phyloP scores from a whole-genome alignment of 306 rosid genomes.

The Gastrolobium bilobum region DNA sequence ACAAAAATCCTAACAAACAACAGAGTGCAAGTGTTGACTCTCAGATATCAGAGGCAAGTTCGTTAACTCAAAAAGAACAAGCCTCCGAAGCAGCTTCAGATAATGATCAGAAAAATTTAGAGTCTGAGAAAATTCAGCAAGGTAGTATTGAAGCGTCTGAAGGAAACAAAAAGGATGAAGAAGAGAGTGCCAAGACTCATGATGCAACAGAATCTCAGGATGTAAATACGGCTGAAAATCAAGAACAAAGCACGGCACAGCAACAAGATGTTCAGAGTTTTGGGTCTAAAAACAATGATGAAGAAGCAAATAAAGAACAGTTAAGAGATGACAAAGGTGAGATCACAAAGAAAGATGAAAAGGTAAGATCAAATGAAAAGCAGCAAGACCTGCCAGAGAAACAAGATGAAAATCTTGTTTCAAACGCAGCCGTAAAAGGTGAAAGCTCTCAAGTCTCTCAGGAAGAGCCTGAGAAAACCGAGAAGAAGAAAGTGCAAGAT shows the following conservation, averaged over 20 bases:
- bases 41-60: constrained; percentile 64
- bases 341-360: constrained; percentile 29
- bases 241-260: constrained; percentile 20
- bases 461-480: constrained; percentile 27
- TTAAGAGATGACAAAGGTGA: constrained; percentile 56
- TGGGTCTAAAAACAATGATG: constrained; percentile 43
- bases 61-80: constrained; percentile 53
- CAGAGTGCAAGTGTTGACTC: constrained; percentile 34
- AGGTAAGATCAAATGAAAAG: constrained; percentile 23
- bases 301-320: constrained; percentile 56
- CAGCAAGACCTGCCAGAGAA: constrained; percentile 20
- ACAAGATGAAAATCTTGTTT: constrained; percentile 8
- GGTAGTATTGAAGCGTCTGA: constrained; percentile 32
- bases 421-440: constrained; percentile 5
- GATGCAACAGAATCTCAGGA: constrained; percentile 40
- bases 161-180: constrained; percentile 44
- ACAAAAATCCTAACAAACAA: constrained; percentile 41
- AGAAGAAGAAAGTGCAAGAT: constrained; percentile 5
- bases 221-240: constrained; percentile 39
- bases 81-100: constrained; percentile 28
- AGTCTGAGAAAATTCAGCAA: constrained; percentile 49
- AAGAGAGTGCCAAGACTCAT: constrained; percentile 13
- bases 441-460: constrained; percentile 18
- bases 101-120: constrained; percentile 46
- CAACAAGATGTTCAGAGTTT: constrained; percentile 42